Conservation (phyloP, 2,329 filamentous ascomycete genomes). For the Pseudohalonectria lignicola region DNA sequence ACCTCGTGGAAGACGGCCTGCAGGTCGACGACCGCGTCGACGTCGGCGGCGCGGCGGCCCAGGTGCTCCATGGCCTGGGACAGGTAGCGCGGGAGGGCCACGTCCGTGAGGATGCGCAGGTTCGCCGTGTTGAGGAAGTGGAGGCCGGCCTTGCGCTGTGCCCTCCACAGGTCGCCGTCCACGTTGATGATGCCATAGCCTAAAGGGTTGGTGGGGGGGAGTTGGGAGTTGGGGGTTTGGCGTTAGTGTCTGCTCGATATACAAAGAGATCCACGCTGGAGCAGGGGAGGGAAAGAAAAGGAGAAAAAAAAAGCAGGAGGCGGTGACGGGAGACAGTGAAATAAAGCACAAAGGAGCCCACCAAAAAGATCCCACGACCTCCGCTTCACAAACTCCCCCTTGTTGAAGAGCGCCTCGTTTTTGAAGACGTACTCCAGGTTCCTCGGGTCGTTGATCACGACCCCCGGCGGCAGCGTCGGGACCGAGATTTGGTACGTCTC, state of each 20-base stretch:
- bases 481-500: constrained; percentile 54
- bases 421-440: constrained; percentile 54
- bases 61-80: constrained; percentile 28
- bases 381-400: constrained; percentile 50
- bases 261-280: no score
- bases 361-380: constrained; percentile 53
- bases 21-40: constrained; percentile 33
- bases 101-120: constrained; percentile 43
- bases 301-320: background rate
- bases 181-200: constrained; percentile 56
- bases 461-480: constrained; percentile 49
- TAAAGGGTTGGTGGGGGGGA: no score
- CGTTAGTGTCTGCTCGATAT: no score
- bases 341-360: constrained; percentile 9
- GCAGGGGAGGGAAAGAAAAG: background rate
- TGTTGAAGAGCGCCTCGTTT: constrained; percentile 48
- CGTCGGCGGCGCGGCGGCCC: constrained; percentile 13
- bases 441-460: constrained; percentile 50
- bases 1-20: constrained; percentile 52
- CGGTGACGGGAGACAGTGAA: background rate
- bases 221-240: background rate
- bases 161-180: constrained; percentile 51
- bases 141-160: constrained; percentile 50
- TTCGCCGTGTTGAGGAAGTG: constrained; percentile 48
- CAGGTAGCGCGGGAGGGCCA: constrained; percentile 44